Evolutionary conservation across 2,329 filamentous ascomycete species (phyloP).

Genomic region (Cladosporium sphaerospermum): DNA sequence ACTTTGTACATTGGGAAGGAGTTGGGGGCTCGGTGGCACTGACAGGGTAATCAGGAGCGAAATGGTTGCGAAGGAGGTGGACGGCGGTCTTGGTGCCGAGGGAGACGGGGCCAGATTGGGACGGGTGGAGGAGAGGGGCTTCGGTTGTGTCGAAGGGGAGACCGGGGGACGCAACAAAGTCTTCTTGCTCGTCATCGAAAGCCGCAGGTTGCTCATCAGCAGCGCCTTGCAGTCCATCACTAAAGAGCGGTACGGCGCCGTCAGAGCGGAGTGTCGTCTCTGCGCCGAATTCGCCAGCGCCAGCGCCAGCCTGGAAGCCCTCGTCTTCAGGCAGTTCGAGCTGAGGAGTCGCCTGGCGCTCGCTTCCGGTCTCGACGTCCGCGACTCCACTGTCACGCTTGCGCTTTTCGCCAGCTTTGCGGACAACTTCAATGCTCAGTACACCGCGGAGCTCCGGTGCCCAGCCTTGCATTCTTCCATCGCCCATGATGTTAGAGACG

Average conservation of each 20-base stretch:
- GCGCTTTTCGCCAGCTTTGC: conserved; percentile 68
- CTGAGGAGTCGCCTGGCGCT: conserved; percentile 22
- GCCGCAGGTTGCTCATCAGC: conserved; percentile 16
- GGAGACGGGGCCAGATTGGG: conserved; percentile 79
- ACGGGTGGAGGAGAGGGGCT: conserved; percentile 68
- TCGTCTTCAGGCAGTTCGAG: conserved; percentile 28
- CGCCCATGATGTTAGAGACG: conserved; percentile 77
- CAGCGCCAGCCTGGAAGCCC: conserved; percentile 21
- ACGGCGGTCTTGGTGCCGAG: conserved; percentile 92
- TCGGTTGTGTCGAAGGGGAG: conserved; percentile 70
- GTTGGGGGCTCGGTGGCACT: conserved; percentile 60
- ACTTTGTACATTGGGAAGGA: conserved; percentile 66
- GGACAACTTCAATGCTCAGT: conserved; percentile 77
- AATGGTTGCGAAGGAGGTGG: conserved; percentile 83
- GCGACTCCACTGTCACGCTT: conserved; percentile 87
- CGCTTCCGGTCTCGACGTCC: conserved; percentile 59
- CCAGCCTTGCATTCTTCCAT: conserved; percentile 68
- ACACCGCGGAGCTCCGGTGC: conserved; percentile 90
- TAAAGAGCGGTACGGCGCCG: conserved; percentile 14
- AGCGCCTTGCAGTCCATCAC: conserved; percentile 18
- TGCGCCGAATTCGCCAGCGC: conserved; percentile 30
- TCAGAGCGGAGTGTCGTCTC: conserved; percentile 18
- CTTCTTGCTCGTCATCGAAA: conserved; percentile 27
- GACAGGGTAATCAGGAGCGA: conserved; percentile 49
- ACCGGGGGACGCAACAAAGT: conserved; percentile 19